phyloP scores from a whole-genome alignment of 495 filamentous ascomycete species.

The Penicillium samsonianum region DNA sequence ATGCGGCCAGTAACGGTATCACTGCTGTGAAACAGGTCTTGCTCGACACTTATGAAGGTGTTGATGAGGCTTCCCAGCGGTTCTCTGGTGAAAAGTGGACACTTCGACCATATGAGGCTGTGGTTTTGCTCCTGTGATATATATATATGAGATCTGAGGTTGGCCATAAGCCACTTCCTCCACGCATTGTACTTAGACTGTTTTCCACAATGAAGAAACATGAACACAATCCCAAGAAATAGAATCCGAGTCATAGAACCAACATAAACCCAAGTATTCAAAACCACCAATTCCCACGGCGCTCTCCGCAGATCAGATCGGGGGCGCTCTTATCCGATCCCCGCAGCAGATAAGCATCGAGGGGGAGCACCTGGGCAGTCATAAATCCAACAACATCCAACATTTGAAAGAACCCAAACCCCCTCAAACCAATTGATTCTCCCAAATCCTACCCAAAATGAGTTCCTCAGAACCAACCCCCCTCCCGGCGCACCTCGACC shows the following conservation, averaged over 20 bases:
- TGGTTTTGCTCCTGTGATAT: constrained; percentile 32
- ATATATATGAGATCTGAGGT: background rate
- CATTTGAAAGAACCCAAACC: background rate
- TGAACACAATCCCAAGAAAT: background rate
- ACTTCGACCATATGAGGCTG: constrained; percentile 45
- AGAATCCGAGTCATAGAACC: background rate
- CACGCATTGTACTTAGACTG: background rate
- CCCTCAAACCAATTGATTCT: background rate
- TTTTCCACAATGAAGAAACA: background rate
- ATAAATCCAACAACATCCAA: background rate
- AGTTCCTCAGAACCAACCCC: constrained; percentile 5
- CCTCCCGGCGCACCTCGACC: constrained; percentile 40
- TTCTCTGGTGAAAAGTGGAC: constrained; percentile 34
- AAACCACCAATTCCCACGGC: background rate
- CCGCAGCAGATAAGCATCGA: constrained; percentile 29
- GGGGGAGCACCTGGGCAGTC: background rate
- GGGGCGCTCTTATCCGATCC: constrained; percentile 24
- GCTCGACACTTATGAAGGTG: constrained; percentile 44
- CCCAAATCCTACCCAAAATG: background rate
- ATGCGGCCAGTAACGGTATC: constrained; percentile 38
- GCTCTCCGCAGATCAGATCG: constrained; percentile 23
- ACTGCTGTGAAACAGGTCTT: constrained; percentile 37
- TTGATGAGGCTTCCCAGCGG: constrained; percentile 24
- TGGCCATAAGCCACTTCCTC: background rate
- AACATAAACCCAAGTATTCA: background rate